phyloP scores from a whole-genome alignment of 2,329 filamentous ascomycete genomes.

The Cordyceps cicadae region DNA sequence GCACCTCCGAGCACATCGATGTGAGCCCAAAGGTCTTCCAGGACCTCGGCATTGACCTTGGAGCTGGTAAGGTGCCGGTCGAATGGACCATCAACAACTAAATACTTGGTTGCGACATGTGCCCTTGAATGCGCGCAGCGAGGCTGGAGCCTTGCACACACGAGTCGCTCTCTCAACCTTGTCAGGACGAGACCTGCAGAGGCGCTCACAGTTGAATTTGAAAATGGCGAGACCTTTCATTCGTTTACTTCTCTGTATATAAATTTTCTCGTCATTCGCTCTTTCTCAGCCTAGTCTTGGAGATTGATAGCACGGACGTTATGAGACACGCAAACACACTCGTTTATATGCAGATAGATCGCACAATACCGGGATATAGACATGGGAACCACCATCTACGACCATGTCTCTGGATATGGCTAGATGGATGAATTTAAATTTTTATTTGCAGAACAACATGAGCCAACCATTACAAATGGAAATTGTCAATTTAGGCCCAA shows the following conservation, averaged over 20 bases:
- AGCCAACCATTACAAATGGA: too few species aligned
- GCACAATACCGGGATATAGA: not conserved
- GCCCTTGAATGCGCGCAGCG: not conserved
- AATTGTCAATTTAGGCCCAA: too few species aligned
- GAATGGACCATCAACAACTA: constrained; percentile 41
- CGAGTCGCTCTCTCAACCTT: constrained; percentile 4
- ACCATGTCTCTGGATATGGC: not conserved
- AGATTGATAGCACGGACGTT: not conserved
- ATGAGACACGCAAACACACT: constrained; percentile 2
- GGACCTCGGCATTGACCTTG: constrained; percentile 34
- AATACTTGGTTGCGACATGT: constrained; percentile 4
- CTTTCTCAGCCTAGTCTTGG: constrained; percentile 6
- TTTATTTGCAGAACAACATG: not conserved
- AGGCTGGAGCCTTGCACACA: constrained; percentile 9
- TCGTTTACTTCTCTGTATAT: constrained; percentile 7
- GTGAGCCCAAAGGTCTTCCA: constrained; percentile 48
- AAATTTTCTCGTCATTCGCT: not conserved
- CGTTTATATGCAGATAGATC: not conserved
- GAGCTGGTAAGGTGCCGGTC: constrained; percentile 20
- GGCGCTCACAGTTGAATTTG: not conserved
- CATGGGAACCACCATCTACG: not conserved
- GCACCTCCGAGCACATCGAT: constrained; percentile 48
- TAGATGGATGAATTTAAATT: not conserved
- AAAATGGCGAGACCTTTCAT: constrained; percentile 1
- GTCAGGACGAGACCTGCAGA: constrained; percentile 10